Base-by-base conservation (phyloP, 2,329 filamentous ascomycete species). In the Penicillium sp. region DNA sequence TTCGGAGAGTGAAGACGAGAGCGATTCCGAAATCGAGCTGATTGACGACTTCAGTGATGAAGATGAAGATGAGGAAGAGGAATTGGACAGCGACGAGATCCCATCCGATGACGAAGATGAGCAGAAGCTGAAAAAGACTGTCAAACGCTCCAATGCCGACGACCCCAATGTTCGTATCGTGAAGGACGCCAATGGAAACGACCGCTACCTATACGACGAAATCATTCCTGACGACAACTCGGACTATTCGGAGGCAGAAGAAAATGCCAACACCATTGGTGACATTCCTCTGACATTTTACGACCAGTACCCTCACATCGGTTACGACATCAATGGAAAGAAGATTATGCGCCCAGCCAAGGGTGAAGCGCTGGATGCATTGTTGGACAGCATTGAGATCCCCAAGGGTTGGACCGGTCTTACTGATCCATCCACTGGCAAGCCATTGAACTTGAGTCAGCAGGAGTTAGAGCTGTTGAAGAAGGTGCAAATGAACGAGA, bases 281-380 rank as follows among this genome's bases (percentile, higher is more conserved):
- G 82, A 97, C 71, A 99, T 99, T 57, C 90, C 92, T 5, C 79
- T 97, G 48, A 89, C 89, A 3, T 97, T 96, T 77, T 99, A 99
- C 79, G 94, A 99, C 73, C 89, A 90, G 33, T 99, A 97, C 72
- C 94, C 94, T 49, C 94, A 99, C 73, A 97, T 99, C 71, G 94
- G 94, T 56, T 99, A 99, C 77, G 90, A 97, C 68, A 97, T 99
- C 78, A 96, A 99, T 74, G 94, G 94, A 74, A 97, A 95, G 83
- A 95, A 90, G 75, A 96, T 99, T 61, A 90, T 96, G 87, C 89
- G 94, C 50, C 94, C 94, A 6, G 94, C 95, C 4, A 93, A 92
- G 64, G 93, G 93, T 50, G 89, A 96, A 72, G 94, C 94, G 33
- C 79, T 99, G 29, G 94, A 99, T 79, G 91, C 92, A 12, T 82